Percentiles rank a stretch among this genome's conserved stretches.
phyloP scores from a whole-genome alignment of 495 filamentous ascomycete genomes.

The Pyrenopolyporus hunteri region DNA sequence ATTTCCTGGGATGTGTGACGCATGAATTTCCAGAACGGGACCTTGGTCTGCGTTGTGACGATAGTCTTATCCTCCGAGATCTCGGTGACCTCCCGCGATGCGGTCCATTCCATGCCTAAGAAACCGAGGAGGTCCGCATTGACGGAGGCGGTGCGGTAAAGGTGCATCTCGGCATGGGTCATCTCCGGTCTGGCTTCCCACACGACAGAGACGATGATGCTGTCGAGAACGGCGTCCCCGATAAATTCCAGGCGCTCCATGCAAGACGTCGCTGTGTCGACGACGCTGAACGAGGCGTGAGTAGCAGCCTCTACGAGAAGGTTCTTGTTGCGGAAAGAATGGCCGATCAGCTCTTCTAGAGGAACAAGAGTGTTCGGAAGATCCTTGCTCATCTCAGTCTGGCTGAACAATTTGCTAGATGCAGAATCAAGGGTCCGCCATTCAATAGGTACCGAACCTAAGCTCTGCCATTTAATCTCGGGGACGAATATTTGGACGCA shows the following conservation, averaged over 20 bases:
- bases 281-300: conserved; percentile 70
- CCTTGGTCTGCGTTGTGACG: conserved; percentile 30
- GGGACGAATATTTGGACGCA: conserved; percentile 73
- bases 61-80: conserved; percentile 22
- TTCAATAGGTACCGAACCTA: conserved; percentile 48
- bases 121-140: conserved; percentile 92
- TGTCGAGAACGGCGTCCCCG: conserved; percentile 86
- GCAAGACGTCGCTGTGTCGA: conserved; percentile 56
- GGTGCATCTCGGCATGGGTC: conserved; percentile 71
- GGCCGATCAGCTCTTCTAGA: conserved; percentile 67
- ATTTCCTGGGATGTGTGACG: conserved; percentile 59
- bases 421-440: conserved; percentile 55
- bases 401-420: conserved; percentile 42
- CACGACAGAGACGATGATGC: conserved; percentile 64
- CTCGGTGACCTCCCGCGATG: conserved; percentile 42
- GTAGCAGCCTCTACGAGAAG: conserved; percentile 87
- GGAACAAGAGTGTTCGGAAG: conserved; percentile 40
- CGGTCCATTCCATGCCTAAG: conserved; percentile 65
- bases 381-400: conserved; percentile 37
- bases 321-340: conserved; percentile 71
- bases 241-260: conserved; percentile 92
- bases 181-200: conserved; percentile 51
- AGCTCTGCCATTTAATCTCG: conserved; percentile 61
- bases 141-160: conserved; percentile 74
- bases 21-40: conserved; percentile 73